Percentiles rank a stretch among this genome's conserved stretches.
Conservation (phyloP, 352 stramenopile genomes). For the Globisporangium uncinulatum region DNA sequence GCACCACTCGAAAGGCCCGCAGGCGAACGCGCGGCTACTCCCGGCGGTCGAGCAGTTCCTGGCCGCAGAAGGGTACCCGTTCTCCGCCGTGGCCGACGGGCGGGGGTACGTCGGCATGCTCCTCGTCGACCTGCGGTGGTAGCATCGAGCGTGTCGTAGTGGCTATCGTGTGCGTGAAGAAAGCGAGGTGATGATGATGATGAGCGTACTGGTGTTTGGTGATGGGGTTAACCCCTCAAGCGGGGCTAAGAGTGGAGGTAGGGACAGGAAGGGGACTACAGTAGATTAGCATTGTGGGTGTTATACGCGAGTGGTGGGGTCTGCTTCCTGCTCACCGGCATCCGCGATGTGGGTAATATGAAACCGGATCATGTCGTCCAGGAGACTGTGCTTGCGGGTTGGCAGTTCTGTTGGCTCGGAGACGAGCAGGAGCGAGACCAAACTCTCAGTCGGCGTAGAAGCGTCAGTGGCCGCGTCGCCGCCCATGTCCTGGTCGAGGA, state of each 20-base stretch:
- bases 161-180: not conserved
- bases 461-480: not conserved
- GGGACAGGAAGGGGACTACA: slow-evolving; percentile 12
- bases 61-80: slow-evolving; percentile 67
- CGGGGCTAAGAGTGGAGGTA: not conserved
- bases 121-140: slow-evolving; percentile 78
- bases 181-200: not conserved
- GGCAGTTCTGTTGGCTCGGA: not conserved
- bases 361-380: slow-evolving; percentile 45
- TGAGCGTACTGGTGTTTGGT: not conserved
- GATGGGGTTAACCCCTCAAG: not conserved
- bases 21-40: slow-evolving; percentile 59
- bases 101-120: slow-evolving; percentile 81
- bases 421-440: slow-evolving; percentile 10
- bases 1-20: slow-evolving; percentile 72
- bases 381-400: slow-evolving; percentile 17
- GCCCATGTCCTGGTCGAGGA: slow-evolving; percentile 23
- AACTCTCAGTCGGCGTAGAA: slow-evolving; percentile 1
- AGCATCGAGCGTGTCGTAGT: slow-evolving; percentile 4
- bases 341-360: slow-evolving; percentile 24
- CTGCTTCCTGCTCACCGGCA: not conserved
- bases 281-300: slow-evolving; percentile 1
- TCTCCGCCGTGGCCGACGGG: slow-evolving; percentile 55
- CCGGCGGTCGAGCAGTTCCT: slow-evolving; percentile 82
- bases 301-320: not conserved